Evolutionary conservation across 345 rosid species (phyloP), one percentile per base, ranked within the genome.

Genomic region (Rhodomyrtus tomentosa): DNA sequence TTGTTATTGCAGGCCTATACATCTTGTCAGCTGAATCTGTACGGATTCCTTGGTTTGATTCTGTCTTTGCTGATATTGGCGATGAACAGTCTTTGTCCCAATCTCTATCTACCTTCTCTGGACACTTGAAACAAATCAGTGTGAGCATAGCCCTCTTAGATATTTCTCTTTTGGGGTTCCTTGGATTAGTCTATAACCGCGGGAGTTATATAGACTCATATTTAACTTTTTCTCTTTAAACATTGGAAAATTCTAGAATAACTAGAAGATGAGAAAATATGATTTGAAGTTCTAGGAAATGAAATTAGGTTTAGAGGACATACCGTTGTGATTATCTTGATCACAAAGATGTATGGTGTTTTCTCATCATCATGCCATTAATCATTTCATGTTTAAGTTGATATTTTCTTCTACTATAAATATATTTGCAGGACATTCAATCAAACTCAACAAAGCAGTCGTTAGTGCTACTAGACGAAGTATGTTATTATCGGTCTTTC

Each of bases 71-170:
- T 88, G 98, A 96, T 88, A 95, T 96, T 89, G 98, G 98, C 25
- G 98, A 95, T 87, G 99, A 96, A 83, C 98, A 96, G 85, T 96
- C 99, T 68, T 87, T 96, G 88, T 90, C 95, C 38, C 98, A 95
- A 88, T 96, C 98, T 84, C 87, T 96, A 84, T 96, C 99, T 85
- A 95, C 99, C 84, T 96, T 95, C 88, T 96, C 99, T 82, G 96
- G 98, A 85, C 99, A 94, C 87, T 88, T 95, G 91, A 95, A 94
- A 84, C 98, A 95, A 89, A 93, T 96, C 80, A 92, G 92, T 88
- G 99, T 96, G 87, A 91, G 98, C 82, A 86, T 84, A 87, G 73
- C 55, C 16, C 84, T 81, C 83, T 80, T n/a, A 29, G 29, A 50
- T 81, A 68, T 68, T 32, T 68, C 76, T 6, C 3, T 68, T 68